phyloP scores from a whole-genome alignment of 306 rosid species.

The Oemleria cerasiformis region DNA sequence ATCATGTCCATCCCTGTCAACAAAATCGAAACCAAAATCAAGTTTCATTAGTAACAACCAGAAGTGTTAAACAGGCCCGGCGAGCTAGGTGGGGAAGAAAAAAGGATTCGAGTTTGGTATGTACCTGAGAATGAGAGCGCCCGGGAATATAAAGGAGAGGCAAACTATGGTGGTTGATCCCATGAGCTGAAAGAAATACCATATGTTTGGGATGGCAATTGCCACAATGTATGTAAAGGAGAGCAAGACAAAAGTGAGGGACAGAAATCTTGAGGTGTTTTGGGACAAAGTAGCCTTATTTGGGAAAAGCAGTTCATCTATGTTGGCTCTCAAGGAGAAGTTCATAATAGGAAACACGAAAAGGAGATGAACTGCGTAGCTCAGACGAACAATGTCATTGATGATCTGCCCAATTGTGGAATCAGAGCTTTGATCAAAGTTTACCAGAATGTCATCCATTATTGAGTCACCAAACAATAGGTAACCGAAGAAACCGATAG shows the following conservation, averaged over 20 bases:
- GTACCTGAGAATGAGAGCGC: constrained; percentile 50
- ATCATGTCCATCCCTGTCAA: constrained; percentile 25
- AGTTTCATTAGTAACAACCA: not conserved
- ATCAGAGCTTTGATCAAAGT: constrained; percentile 47
- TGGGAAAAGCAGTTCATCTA: constrained; percentile 46
- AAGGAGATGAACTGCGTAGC: constrained; percentile 59
- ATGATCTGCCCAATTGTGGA: constrained; percentile 31
- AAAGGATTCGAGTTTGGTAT: not conserved
- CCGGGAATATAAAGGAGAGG: constrained; percentile 55
- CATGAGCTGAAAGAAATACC: constrained; percentile 62
- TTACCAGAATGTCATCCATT: constrained; percentile 48
- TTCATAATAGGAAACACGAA: constrained; percentile 55
- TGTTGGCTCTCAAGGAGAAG: constrained; percentile 47
- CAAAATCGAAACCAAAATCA: not conserved
- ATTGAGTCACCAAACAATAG: constrained; percentile 53
- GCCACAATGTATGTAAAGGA: constrained; percentile 38
- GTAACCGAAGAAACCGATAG: constrained; percentile 59
- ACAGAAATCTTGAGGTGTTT: constrained; percentile 43
- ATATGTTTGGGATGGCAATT: constrained; percentile 51
- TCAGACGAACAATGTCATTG: constrained; percentile 43
- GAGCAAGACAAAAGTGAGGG: constrained; percentile 36
- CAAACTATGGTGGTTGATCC: constrained; percentile 57
- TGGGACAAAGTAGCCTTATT: constrained; percentile 29
- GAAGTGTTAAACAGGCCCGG: not conserved
- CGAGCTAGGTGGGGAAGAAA: not conserved